Evolutionary conservation across 352 stramenopile species (phyloP).

Genomic region (Phytopythium mirpurense): DNA sequence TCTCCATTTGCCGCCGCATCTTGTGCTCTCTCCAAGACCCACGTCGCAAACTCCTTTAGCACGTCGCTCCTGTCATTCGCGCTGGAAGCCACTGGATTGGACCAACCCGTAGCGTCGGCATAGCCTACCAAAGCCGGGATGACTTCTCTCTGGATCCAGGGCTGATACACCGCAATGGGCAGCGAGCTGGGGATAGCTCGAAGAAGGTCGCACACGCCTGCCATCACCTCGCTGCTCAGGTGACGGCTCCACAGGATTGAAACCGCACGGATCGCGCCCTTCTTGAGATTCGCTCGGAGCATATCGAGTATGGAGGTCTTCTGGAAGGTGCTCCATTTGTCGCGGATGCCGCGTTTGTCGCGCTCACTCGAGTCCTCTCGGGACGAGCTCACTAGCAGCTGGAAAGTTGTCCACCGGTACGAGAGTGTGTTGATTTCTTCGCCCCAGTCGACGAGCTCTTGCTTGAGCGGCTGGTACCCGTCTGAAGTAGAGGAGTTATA

Average conservation of each 20-base stretch:
- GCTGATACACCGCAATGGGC: conserved; percentile 39
- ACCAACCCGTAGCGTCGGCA: conserved; percentile 11
- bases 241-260: conserved; percentile 57
- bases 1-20: conserved; percentile 20
- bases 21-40: conserved; percentile 27
- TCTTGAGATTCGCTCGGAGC: conserved; percentile 38
- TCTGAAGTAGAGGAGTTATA: not conserved
- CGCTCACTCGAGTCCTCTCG: conserved; percentile 21
- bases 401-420: conserved; percentile 71
- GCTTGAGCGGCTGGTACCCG: not conserved
- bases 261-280: conserved; percentile 45
- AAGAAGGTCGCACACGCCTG: conserved; percentile 33
- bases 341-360: conserved; percentile 5
- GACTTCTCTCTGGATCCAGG: conserved; percentile 50
- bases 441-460: conserved; percentile 15
- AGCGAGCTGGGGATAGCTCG: conserved; percentile 27
- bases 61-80: not conserved
- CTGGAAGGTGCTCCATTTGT: conserved; percentile 14
- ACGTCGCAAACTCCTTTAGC: conserved; percentile 21
- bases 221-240: conserved; percentile 20
- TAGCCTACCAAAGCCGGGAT: conserved; percentile 34
- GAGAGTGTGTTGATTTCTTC: conserved; percentile 28
- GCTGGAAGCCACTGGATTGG: not conserved
- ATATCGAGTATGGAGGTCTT: conserved; percentile 24
- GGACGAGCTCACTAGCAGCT: conserved; percentile 33